Conservation (phyloP, 2,329 filamentous ascomycete species). For the Tolypocladium paradoxum region DNA sequence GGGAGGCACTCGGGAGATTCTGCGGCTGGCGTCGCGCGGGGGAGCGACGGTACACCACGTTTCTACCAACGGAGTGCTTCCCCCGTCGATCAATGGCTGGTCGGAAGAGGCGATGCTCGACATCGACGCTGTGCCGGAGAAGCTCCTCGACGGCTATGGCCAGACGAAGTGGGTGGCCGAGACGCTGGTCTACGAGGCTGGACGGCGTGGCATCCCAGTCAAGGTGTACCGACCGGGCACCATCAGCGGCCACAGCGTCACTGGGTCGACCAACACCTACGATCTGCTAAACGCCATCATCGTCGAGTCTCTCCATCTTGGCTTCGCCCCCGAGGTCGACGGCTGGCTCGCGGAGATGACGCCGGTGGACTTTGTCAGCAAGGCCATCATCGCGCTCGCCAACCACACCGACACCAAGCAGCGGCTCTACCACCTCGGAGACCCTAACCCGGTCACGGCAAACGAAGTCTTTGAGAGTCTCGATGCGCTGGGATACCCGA, state of each 20-base stretch:
- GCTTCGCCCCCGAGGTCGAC: slow-evolving; percentile 57
- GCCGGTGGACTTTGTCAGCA: slow-evolving; percentile 70
- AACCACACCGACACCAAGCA: slow-evolving; percentile 53
- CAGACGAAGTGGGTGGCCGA: slow-evolving; percentile 78
- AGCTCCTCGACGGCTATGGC: slow-evolving; percentile 62
- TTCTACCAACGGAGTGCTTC: slow-evolving; percentile 71
- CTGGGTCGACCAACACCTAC: slow-evolving; percentile 67
- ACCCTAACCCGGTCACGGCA: slow-evolving; percentile 59
- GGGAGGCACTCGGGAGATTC: slow-evolving; percentile 64
- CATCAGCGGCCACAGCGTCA: slow-evolving; percentile 66
- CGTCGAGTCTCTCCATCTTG: slow-evolving; percentile 66
- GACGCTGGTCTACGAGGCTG: slow-evolving; percentile 60
- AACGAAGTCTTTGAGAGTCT: slow-evolving; percentile 54
- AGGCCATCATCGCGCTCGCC: slow-evolving; percentile 59
- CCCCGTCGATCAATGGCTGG: slow-evolving; percentile 60
- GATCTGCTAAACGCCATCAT: slow-evolving; percentile 68
- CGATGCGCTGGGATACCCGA: slow-evolving; percentile 58
- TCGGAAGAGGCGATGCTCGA: slow-evolving; percentile 56
- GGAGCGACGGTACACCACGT: slow-evolving; percentile 68
- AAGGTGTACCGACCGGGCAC: slow-evolving; percentile 65
- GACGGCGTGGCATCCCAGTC: slow-evolving; percentile 56
- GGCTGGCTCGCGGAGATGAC: slow-evolving; percentile 79
- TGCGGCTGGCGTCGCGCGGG: slow-evolving; percentile 56
- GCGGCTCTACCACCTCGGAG: slow-evolving; percentile 62
- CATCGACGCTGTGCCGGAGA: slow-evolving; percentile 57